Evolutionary conservation across 2,329 filamentous ascomycete genomes (phyloP), one percentile per base, ranked within the genome.

Genomic region (Incumbomyces delicatus): DNA sequence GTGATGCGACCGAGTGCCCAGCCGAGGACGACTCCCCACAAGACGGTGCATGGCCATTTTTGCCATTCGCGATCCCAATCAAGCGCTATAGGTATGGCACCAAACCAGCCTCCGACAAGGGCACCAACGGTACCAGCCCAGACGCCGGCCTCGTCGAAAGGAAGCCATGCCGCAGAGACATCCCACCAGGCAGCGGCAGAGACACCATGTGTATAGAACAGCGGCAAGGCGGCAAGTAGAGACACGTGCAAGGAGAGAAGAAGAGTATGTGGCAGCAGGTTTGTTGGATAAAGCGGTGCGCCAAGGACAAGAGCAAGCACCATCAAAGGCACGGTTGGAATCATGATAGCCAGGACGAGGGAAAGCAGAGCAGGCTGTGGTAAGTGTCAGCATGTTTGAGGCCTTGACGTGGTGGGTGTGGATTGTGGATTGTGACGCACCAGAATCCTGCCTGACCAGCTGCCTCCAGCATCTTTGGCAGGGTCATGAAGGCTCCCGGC

Each of bases 11-110:
- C 88, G 11, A 86, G 54, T 1, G 78, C 72, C 64, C 85, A 88
- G 1, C 92, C 92, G 5, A 78, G 66, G 65, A 94, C 96, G 14
- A 85, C 74, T 2, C 92, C 92, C 1, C 78, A 80, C 3, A 96
- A 67, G 49, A 98, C 85, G 0, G 92, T 98, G 40, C 96, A 83
- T 0, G 92, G 92, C 85, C 90, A 98, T 64, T 83, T 86, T 76
- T 98, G 92, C 92, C 92, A 98, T 57, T 94, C 88, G n/a, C 92
- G 81, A 64, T 98, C 92, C 90, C 90, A 96, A 64, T 98, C 92
- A 55, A 98, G 71, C 1, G 92, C 92, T 57, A 98, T 96, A 0
- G 94, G 92, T 44, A 96, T 80, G 6, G 92, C 92, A 2, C 92
- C 92, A 35, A 95, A 69, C 92, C 92, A 96, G 34, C 87, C 87